Evolutionary conservation across 352 stramenopile species (phyloP).

Genomic region (Peronospora farinosa): DNA sequence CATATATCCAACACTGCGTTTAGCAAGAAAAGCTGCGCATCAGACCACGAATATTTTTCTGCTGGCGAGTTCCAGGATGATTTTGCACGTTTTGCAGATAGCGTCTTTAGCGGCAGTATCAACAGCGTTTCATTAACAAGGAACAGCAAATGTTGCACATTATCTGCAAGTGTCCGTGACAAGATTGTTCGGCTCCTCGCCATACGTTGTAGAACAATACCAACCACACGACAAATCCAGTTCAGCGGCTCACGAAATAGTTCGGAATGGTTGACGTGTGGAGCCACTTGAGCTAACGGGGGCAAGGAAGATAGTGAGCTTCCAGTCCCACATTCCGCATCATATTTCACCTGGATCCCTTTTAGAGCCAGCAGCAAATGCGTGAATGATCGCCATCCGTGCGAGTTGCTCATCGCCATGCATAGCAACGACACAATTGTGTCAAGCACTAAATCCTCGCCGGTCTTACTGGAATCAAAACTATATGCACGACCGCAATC

Average conservation of each 20-base stretch:
- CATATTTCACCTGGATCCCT: slow-evolving; percentile 60
- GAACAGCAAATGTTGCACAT: slow-evolving; percentile 68
- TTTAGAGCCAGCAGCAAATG: slow-evolving; percentile 62
- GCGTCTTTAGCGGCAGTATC: slow-evolving; percentile 20
- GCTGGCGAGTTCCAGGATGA: background rate
- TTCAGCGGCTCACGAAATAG: slow-evolving; percentile 45
- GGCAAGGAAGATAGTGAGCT: slow-evolving; percentile 22
- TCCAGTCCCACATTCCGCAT: background rate
- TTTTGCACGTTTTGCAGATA: background rate
- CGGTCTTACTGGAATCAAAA: slow-evolving; percentile 61
- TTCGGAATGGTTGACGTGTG: slow-evolving; percentile 26
- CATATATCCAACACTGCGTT: slow-evolving; percentile 71
- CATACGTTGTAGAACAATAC: slow-evolving; percentile 75
- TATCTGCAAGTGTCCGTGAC: slow-evolving; percentile 63
- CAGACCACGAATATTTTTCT: slow-evolving; percentile 42
- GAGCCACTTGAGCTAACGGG: slow-evolving; percentile 20
- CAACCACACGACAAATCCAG: slow-evolving; percentile 58
- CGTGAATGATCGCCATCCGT: slow-evolving; percentile 59
- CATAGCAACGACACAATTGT: slow-evolving; percentile 78
- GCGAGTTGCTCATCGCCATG: slow-evolving; percentile 54
- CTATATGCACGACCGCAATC: slow-evolving; percentile 44
- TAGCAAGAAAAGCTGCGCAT: slow-evolving; percentile 62
- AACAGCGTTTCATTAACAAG: slow-evolving; percentile 65
- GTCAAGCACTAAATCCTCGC: slow-evolving; percentile 77
- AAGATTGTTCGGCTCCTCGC: slow-evolving; percentile 69